Percentiles rank a stretch among this genome's conserved stretches.
Evolutionary conservation across 2,329 filamentous ascomycete species (phyloP).

Genomic region (Lachnellula willkommii): DNA sequence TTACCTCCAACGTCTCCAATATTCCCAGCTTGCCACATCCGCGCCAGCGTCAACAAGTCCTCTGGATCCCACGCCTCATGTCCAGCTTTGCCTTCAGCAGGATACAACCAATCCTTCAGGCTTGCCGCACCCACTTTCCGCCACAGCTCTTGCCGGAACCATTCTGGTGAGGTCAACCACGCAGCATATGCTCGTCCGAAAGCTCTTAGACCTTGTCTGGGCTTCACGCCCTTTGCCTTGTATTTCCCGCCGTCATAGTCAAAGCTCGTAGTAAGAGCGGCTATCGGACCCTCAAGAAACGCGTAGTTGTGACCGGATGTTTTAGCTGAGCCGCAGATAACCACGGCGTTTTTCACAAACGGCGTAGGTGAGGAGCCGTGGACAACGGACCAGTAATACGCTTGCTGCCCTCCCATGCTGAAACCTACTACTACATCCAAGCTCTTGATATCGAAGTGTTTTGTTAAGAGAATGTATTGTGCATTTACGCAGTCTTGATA

Average conservation of each 20-base stretch:
- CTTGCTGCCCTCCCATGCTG: slow-evolving; percentile 46
- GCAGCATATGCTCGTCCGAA: slow-evolving; percentile 44
- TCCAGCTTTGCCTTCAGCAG: slow-evolving; percentile 26
- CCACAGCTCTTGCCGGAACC: slow-evolving; percentile 41
- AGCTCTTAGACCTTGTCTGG: slow-evolving; percentile 36
- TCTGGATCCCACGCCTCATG: slow-evolving; percentile 40
- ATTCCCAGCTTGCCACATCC: slow-evolving; percentile 43
- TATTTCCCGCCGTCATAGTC: slow-evolving; percentile 37
- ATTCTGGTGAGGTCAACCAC: slow-evolving; percentile 42
- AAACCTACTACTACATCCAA: slow-evolving; percentile 42
- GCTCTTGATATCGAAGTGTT: slow-evolving; percentile 31
- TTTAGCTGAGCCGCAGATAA: slow-evolving; percentile 42
- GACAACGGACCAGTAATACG: slow-evolving; percentile 43
- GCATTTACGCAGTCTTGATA: slow-evolving; percentile 41
- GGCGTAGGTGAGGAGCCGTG: slow-evolving; percentile 31
- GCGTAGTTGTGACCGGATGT: slow-evolving; percentile 44
- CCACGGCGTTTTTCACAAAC: slow-evolving; percentile 36
- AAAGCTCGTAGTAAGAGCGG: slow-evolving; percentile 36
- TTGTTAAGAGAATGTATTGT: slow-evolving; percentile 36
- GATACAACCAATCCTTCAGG: slow-evolving; percentile 35
- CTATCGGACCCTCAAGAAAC: slow-evolving; percentile 42
- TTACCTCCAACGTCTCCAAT: slow-evolving; percentile 23
- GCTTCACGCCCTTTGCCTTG: slow-evolving; percentile 25
- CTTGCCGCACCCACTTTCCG: slow-evolving; percentile 32
- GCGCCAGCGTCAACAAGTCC: slow-evolving; percentile 37